Evolutionary conservation across 1,139 yeast species (phyloP), one percentile per base, ranked within the genome.

Genomic region (Nakaseomyces bracarensis): DNA sequence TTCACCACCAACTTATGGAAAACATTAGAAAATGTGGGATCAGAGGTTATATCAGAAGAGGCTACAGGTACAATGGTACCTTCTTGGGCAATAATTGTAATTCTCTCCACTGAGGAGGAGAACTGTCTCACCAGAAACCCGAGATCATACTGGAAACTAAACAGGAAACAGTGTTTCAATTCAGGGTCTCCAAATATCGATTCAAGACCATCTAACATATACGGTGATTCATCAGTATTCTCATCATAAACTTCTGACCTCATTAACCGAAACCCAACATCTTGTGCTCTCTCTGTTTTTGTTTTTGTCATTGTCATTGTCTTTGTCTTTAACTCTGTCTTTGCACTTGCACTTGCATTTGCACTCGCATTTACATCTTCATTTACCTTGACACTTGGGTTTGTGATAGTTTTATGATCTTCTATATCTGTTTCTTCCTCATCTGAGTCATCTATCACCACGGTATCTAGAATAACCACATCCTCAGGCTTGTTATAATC

Each of bases 71-170:
- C 14, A 10, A 65, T 43, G 1, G 67, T 64, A 2, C 64, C 65
- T 8, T 41, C 34, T 43, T 65, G 68, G 16, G 58, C 61, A 1
- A 63, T 44, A 0, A 65, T 40, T 3, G 51, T 49, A 1, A 64
- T 48, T 8, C 46, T 31, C 27, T 27, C 49, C 29, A 42, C 45
- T 16, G 28, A 39, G 8, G 18, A 46, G n/a, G 47, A 42, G 14
- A 58, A 51, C 16, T 48, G 43, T 1, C 49, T 46, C 4, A 63
- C 43, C 3, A 66, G 31, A 40, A 49, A 63, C 10, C 57, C 56
- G 33, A 65, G 36, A 1, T 61, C 58, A 31, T 48, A 63, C 38
- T 65, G 67, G 40, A 46, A 66, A 37, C 67, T 63, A 49, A 65
- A 65, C 3, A 66, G 44, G 30, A 57, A 51, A 1, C 59, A 46